These are phyloP conservation scores for Quercus rubra DNA, from an alignment of 306 rosid species.

Conservation along the genomic window DNA sequence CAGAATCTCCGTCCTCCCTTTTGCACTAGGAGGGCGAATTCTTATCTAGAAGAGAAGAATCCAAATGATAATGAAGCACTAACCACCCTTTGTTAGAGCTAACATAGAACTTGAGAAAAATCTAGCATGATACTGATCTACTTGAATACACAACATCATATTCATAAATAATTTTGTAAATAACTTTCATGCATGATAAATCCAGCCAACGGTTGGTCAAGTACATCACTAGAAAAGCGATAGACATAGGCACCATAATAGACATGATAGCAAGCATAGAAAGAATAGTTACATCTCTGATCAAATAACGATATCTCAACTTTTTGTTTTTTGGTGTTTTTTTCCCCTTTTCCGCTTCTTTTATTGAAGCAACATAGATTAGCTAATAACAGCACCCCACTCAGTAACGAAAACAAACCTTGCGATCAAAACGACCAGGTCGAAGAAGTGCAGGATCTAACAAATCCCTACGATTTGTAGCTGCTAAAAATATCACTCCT, in stretches of 20 bases:
- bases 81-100: constrained; percentile 22
- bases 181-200: neutral
- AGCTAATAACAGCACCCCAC: constrained; percentile 16
- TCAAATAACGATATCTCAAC: neutral
- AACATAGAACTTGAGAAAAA: constrained; percentile 13
- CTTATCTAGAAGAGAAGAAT: constrained; percentile 57
- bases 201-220: neutral
- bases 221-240: neutral
- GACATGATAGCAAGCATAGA: neutral
- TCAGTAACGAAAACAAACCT: constrained; percentile 59
- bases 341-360: constrained; percentile 9
- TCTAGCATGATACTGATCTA: constrained; percentile 16
- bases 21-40: constrained; percentile 80
- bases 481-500: constrained; percentile 96
- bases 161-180: neutral
- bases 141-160: neutral
- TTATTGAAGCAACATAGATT: constrained; percentile 5
- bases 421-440: constrained; percentile 98
- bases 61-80: constrained; percentile 20
- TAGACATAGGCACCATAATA: neutral
- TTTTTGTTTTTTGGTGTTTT: neutral
- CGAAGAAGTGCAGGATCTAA: constrained; percentile 99
- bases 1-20: constrained; percentile 87
- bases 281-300: neutral
- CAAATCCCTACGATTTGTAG: constrained; percentile 96